Evolutionary conservation across 352 stramenopile genomes (phyloP).

Genomic region (Pilasporangium apinafurcum): DNA sequence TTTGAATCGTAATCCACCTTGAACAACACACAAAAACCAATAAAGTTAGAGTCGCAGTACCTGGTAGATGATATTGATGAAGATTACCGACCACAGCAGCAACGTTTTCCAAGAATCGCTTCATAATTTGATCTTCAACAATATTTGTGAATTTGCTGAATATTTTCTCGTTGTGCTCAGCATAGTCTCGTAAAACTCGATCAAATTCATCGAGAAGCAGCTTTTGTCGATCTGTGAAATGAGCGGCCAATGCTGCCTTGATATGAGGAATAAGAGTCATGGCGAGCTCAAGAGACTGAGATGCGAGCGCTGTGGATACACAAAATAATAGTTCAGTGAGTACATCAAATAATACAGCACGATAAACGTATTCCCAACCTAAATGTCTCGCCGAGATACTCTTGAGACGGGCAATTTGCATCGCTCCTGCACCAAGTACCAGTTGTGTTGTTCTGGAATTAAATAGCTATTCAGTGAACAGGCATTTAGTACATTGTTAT

Average conservation of each 20-base stretch:
- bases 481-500: not conserved
- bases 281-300: slow-evolving; percentile 93
- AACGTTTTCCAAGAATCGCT: slow-evolving; percentile 83
- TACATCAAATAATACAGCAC: not conserved
- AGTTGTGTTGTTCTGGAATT: slow-evolving; percentile 95
- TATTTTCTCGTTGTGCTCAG: slow-evolving; percentile 96
- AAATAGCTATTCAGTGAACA: slow-evolving; percentile 79
- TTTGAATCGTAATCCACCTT: slow-evolving; percentile 64
- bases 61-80: not conserved
- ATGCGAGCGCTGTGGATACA: slow-evolving; percentile 82
- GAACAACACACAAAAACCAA: slow-evolving; percentile 11
- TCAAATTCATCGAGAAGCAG: slow-evolving; percentile 95
- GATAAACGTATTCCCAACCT: slow-evolving; percentile 27
- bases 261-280: slow-evolving; percentile 94
- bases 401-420: slow-evolving; percentile 94
- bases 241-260: slow-evolving; percentile 91
- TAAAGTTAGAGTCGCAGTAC: not conserved
- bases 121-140: slow-evolving; percentile 95
- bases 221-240: slow-evolving; percentile 94
- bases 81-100: slow-evolving; percentile 35
- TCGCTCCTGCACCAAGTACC: slow-evolving; percentile 93
- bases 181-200: slow-evolving; percentile 92
- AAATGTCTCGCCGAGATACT: slow-evolving; percentile 96
- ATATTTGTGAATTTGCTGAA: slow-evolving; percentile 97
- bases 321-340: not conserved